phyloP scores from a whole-genome alignment of 129 eudicot species.

The Pseudognaphalium luteoalbum region DNA sequence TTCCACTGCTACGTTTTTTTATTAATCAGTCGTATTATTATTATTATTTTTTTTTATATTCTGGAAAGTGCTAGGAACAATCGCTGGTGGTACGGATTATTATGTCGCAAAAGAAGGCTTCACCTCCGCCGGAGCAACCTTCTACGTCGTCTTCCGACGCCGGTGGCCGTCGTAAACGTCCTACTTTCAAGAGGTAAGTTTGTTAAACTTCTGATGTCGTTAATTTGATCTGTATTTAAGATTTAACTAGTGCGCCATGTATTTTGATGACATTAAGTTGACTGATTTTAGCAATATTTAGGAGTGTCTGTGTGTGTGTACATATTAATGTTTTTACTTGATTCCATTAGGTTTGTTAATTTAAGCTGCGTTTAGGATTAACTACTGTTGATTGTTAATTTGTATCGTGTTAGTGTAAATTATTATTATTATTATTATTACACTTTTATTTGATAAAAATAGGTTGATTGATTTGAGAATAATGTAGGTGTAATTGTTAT shows the following conservation, averaged over 20 bases:
- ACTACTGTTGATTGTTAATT: conserved; percentile 9
- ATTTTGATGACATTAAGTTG: background rate
- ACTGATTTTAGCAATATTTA: background rate
- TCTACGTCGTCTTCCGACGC: conserved; percentile 30
- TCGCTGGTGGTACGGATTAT: background rate
- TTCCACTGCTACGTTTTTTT: too few species aligned
- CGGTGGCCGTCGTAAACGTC: conserved; percentile 33
- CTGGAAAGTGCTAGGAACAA: background rate
- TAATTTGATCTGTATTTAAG: conserved; percentile 9
- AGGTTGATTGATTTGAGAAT: conserved; percentile 19
- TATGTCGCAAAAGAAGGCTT: conserved; percentile 38
- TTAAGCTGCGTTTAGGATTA: background rate
- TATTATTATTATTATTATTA: background rate
- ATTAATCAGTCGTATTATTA: background rate
- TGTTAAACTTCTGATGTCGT: background rate
- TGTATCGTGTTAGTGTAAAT: background rate
- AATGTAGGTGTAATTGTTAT: background rate
- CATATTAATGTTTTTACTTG: background rate
- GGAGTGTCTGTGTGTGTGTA: background rate
- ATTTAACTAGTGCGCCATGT: background rate
- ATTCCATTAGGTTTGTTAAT: background rate
- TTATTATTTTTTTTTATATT: background rate
- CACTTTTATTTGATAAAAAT: background rate
- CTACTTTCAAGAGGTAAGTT: conserved; percentile 38
- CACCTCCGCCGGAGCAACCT: conserved; percentile 33